Evolutionary conservation across 2,329 filamentous ascomycete species (phyloP).

Genomic region (Sarocladiaceae sp.): DNA sequence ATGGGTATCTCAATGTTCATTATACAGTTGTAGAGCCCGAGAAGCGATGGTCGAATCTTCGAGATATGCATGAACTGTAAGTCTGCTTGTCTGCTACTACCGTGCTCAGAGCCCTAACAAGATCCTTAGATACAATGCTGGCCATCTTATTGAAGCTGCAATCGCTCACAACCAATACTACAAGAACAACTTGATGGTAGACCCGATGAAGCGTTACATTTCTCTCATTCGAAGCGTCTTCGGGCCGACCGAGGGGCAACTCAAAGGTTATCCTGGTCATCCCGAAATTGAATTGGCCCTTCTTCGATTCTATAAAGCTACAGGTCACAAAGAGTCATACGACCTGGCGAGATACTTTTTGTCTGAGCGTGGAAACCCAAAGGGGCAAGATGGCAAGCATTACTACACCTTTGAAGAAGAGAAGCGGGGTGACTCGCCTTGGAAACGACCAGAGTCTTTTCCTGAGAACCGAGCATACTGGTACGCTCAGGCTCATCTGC

Average conservation of each 20-base stretch:
- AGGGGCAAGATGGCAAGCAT: conserved; percentile 39
- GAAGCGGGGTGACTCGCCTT: conserved; percentile 41
- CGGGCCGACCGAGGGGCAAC: conserved; percentile 41
- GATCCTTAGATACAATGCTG: conserved; percentile 45
- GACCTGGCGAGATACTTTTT: conserved; percentile 51
- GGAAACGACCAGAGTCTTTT: conserved; percentile 40
- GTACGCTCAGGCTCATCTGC: conserved; percentile 52
- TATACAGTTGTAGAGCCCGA: conserved; percentile 52
- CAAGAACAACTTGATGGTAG: conserved; percentile 43
- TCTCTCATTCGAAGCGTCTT: conserved; percentile 44
- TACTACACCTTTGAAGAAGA: conserved; percentile 50
- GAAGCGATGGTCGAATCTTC: conserved; percentile 50
- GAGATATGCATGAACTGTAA: conserved; percentile 57
- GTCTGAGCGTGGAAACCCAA: conserved; percentile 48
- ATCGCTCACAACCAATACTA: conserved; percentile 49
- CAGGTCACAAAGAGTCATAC: conserved; percentile 29
- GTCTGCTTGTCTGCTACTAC: conserved; percentile 14
- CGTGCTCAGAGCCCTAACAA: conserved; percentile 2
- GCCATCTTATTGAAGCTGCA: conserved; percentile 56
- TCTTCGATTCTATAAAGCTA: conserved; percentile 29
- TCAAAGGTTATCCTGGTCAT: conserved; percentile 53
- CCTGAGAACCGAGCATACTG: conserved; percentile 32
- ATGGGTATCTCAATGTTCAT: conserved; percentile 59
- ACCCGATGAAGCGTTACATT: conserved; percentile 48
- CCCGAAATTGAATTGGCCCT: conserved; percentile 42